Conservation (phyloP, 1,284 basidiomycete species). For the Xerocomus minutiporus region DNA sequence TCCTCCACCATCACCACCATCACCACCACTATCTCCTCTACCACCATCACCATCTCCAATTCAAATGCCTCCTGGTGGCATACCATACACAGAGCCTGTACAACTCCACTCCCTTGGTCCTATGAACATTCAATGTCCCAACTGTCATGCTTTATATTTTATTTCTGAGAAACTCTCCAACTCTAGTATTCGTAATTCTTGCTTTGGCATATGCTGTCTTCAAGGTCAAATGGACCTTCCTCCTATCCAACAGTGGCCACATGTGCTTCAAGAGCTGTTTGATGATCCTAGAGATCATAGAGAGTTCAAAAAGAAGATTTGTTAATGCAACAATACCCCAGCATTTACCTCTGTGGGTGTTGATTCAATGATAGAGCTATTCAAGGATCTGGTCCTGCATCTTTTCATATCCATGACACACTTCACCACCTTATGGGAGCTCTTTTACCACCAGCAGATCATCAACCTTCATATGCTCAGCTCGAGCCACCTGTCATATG, state of each 20-base stretch:
- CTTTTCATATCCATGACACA: conserved; percentile 37
- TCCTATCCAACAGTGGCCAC: too few relatives aligned
- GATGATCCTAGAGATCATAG: conserved; percentile 6
- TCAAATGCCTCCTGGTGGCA: too few relatives aligned
- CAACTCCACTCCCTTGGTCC: background rate
- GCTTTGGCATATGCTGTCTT: too few relatives aligned
- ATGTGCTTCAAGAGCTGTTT: conserved; percentile 19
- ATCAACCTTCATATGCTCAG: conserved; percentile 34
- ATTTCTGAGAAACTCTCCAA: conserved; percentile 10
- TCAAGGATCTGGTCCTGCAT: conserved; percentile 1
- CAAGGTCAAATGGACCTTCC: too few relatives aligned
- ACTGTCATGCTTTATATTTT: conserved; percentile 27
- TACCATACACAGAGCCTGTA: background rate
- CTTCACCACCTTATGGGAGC: conserved; percentile 35
- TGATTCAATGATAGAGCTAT: background rate
- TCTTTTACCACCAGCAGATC: conserved; percentile 25
- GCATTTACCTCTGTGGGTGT: conserved; percentile 40
- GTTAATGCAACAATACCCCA: conserved; percentile 6
- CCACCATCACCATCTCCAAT: too few relatives aligned
- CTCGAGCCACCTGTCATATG: too few relatives aligned
- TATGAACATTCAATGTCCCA: conserved; percentile 8
- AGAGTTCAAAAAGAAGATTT: conserved; percentile 30
- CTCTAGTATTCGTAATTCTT: background rate
- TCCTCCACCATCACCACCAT: too few relatives aligned
- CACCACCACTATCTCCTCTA: too few relatives aligned